Evolutionary conservation across 176 grass and related monocot genomes (phyloP).

Genomic region (Otatea glauca): DNA sequence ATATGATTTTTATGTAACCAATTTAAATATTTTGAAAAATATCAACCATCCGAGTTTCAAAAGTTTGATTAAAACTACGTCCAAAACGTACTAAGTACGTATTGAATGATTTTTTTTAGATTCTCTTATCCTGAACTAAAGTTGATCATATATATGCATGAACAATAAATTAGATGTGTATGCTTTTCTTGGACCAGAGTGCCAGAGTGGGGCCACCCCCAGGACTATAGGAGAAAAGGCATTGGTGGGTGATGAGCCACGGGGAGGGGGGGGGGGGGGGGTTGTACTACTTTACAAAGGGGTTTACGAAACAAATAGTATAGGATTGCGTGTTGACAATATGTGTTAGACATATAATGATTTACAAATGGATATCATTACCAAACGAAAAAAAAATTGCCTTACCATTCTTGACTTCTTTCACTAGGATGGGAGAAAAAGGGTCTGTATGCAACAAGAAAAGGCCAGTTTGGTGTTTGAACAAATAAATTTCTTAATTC

Average conservation of each 20-base stretch:
- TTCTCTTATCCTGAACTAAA: slow-evolving; percentile 29
- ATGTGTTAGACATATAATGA: not conserved
- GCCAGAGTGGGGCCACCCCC: slow-evolving; percentile 28
- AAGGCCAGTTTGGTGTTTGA: not conserved
- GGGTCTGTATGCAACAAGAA: not conserved
- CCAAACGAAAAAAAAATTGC: not conserved
- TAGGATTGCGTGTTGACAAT: not conserved
- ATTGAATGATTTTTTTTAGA: slow-evolving; percentile 12
- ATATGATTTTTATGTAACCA: no score
- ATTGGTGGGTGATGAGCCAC: slow-evolving; percentile 32
- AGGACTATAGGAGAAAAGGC: slow-evolving; percentile 1
- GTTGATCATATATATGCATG: slow-evolving; percentile 4
- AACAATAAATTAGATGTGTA: slow-evolving; percentile 18
- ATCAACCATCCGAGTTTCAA: no score
- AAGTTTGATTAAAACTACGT: no score
- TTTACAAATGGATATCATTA: not conserved
- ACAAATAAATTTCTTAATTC: not conserved
- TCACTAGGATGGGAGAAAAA: not conserved
- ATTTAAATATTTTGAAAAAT: no score
- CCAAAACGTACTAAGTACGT: not conserved
- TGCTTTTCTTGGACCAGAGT: slow-evolving; percentile 48
- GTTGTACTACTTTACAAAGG: not conserved
- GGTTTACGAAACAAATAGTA: not conserved
- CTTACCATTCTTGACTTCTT: not conserved
- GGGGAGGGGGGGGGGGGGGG: no score